These are phyloP conservation scores for Starmerella ratchasimensis DNA, from an alignment of 805 yeast genomes.

Conservation along the genomic window DNA sequence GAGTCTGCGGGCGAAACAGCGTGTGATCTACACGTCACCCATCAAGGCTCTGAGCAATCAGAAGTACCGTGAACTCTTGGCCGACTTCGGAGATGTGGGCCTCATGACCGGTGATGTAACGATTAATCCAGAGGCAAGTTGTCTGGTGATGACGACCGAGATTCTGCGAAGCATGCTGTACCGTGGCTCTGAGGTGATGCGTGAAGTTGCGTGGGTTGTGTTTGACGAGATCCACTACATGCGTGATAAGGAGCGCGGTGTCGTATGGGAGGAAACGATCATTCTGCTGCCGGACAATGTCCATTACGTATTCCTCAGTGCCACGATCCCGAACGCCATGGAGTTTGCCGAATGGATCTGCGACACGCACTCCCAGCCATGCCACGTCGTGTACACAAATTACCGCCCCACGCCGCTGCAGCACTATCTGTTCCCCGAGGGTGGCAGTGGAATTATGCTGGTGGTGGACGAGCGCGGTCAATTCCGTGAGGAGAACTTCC, in stretches of 20 bases:
- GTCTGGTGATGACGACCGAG: constrained; percentile 98
- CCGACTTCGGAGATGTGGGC: constrained; percentile 94
- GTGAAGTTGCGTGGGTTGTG: constrained; percentile 98
- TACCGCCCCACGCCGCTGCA: constrained; percentile 98
- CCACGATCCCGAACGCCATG: constrained; percentile 96
- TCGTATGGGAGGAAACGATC: constrained; percentile 98
- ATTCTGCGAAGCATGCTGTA: constrained; percentile 93
- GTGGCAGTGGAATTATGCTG: constrained; percentile 92
- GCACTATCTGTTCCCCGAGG: constrained; percentile 95
- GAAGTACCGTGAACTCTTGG: constrained; percentile 79
- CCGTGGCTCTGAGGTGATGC: constrained; percentile 93
- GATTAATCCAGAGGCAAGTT: constrained; percentile 94
- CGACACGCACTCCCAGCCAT: constrained; percentile 86
- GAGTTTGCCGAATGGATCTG: constrained; percentile 99
- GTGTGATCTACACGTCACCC: constrained; percentile 92
- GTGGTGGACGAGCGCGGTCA: constrained; percentile 96
- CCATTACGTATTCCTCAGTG: constrained; percentile 82
- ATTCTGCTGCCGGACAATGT: constrained; percentile 92
- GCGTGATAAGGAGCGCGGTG: constrained; percentile 97
- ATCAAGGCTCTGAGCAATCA: constrained; percentile 91
- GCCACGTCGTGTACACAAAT: constrained; percentile 96
- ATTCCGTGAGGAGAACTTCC: constrained; percentile 94
- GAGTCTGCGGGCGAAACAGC: constrained; percentile 76
- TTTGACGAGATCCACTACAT: constrained; percentile 98
- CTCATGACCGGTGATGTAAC: constrained; percentile 99